Conservation (phyloP, 2,329 filamentous ascomycete species). For the Phialophora verrucosa region DNA sequence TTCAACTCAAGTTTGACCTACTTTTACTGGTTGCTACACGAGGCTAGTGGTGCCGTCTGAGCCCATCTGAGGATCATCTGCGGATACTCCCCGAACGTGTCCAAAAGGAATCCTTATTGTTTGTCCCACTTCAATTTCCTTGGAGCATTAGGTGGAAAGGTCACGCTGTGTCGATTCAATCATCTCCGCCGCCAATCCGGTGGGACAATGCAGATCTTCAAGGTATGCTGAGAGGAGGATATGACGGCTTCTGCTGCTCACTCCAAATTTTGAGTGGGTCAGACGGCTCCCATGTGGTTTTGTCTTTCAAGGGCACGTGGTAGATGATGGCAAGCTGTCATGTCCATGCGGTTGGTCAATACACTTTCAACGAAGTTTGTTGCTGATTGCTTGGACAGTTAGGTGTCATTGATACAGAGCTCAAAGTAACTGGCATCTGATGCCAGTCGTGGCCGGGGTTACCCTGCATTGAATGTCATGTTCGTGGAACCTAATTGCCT, state of each 20-base stretch:
- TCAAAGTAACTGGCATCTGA: background rate
- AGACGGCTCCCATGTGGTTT: conserved; percentile 7
- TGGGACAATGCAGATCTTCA: background rate
- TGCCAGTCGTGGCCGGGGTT: conserved; percentile 7
- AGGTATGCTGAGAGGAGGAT: background rate
- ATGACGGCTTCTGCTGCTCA: background rate
- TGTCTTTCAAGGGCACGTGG: conserved; percentile 6
- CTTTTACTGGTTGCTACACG: conserved; percentile 28
- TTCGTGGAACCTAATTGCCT: conserved; percentile 10
- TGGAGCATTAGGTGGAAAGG: background rate
- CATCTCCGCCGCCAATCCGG: background rate
- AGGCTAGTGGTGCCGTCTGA: conserved; percentile 11
- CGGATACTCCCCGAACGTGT: background rate
- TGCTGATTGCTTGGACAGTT: background rate
- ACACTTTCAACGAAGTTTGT: background rate
- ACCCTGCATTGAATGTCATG: conserved; percentile 11
- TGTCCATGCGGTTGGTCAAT: conserved; percentile 1
- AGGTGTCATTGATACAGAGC: background rate
- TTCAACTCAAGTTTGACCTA: conserved; percentile 14
- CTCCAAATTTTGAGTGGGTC: background rate
- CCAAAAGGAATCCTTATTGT: background rate
- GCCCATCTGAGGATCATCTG: conserved; percentile 4
- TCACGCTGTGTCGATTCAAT: background rate
- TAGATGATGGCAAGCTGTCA: conserved; percentile 5
- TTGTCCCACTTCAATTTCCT: conserved; percentile 9